These are phyloP conservation scores for Trametes cinnabarina DNA, from an alignment of 768 basidiomycete genomes.

Conservation along the genomic window DNA sequence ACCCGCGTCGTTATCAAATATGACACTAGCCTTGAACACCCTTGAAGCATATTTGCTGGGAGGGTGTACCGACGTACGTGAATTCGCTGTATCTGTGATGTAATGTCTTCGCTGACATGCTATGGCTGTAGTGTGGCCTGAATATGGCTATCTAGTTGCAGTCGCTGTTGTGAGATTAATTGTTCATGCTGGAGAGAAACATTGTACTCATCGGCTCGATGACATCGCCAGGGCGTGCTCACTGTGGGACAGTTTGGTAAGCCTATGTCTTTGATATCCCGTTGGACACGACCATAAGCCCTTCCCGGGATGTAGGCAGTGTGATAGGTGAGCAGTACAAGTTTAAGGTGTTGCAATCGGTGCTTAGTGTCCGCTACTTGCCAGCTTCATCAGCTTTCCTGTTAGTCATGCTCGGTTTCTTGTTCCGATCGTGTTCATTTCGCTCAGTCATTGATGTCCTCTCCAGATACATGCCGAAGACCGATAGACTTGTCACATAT, in stretches of 20 bases:
- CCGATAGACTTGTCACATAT: not conserved
- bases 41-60: not conserved
- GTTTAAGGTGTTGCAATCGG: too few species aligned
- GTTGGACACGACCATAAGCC: too few species aligned
- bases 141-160: not conserved
- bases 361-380: not conserved
- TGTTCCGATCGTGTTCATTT: too few species aligned
- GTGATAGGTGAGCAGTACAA: not conserved
- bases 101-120: not conserved
- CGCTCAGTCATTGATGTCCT: too few species aligned
- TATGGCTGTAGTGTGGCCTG: not conserved
- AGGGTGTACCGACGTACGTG: not conserved
- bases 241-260: conserved; percentile 3
- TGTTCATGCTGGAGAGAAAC: too few species aligned
- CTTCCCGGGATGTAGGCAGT: not conserved
- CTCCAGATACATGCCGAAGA: not conserved
- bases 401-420: not conserved
- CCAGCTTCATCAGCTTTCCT: not conserved
- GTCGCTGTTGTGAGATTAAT: not conserved
- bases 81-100: too few species aligned
- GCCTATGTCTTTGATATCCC: not conserved
- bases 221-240: not conserved
- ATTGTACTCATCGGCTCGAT: not conserved
- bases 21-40: not conserved
- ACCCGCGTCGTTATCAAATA: too few species aligned